A percentile compares a stretch with the other conserved stretches of the same genome.
phyloP scores from a whole-genome alignment of 1,284 basidiomycete genomes.

The Fomitopsis pinicola region DNA sequence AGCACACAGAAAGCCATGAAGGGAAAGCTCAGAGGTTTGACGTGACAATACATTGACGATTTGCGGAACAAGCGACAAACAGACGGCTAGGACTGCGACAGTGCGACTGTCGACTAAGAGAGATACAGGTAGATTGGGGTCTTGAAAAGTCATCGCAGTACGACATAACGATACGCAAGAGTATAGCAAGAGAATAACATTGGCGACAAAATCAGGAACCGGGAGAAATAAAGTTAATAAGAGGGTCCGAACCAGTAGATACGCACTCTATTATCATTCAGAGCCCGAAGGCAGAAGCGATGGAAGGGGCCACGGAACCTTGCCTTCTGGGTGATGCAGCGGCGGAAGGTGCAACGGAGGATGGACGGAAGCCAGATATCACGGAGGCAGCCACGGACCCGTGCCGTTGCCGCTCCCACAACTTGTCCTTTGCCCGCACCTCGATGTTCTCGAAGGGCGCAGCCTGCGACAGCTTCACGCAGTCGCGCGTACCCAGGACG shows the following conservation, averaged over 20 bases:
- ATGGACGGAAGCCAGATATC: slow-evolving; percentile 14
- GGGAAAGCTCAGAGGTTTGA: too few relatives aligned
- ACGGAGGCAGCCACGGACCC: slow-evolving; percentile 39
- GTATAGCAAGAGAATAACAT: neutral
- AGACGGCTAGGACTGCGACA: neutral
- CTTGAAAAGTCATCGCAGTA: neutral
- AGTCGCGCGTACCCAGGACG: slow-evolving; percentile 90
- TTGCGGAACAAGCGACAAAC: neutral
- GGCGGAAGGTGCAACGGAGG: slow-evolving; percentile 13
- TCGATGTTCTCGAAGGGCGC: slow-evolving; percentile 84
- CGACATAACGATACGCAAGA: slow-evolving; percentile 1
- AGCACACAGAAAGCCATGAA: too few relatives aligned
- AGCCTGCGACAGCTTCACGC: slow-evolving; percentile 75
- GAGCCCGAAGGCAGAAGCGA: slow-evolving; percentile 31
- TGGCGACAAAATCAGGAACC: neutral
- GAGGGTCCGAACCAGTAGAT: neutral
- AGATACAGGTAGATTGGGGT: neutral
- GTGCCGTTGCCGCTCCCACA: slow-evolving; percentile 73
- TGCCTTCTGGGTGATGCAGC: slow-evolving; percentile 17
- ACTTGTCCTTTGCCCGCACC: slow-evolving; percentile 75
- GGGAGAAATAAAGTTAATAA: neutral
- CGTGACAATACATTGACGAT: neutral
- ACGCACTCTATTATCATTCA: slow-evolving; percentile 10
- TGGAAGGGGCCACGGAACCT: slow-evolving; percentile 27
- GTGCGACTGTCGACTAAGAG: neutral